phyloP scores from a whole-genome alignment of 2,329 filamentous ascomycete genomes.

The Hirsutella minnesotensis region DNA sequence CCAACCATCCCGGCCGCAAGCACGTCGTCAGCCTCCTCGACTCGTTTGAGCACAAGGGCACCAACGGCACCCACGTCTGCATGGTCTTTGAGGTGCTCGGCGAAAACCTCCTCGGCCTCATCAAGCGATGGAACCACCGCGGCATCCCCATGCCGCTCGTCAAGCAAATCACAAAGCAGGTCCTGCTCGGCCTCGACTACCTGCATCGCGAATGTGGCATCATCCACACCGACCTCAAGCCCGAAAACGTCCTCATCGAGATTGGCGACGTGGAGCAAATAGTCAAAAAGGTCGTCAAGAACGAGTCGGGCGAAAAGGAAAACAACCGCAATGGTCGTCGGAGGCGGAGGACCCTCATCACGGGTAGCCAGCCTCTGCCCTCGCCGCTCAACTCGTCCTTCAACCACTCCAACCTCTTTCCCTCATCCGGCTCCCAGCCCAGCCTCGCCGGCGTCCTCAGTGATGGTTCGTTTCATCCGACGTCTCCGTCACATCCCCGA shows the following conservation, averaged over 20 bases:
- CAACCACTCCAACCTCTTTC: conserved; percentile 62
- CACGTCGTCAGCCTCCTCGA: conserved; percentile 94
- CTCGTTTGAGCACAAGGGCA: conserved; percentile 95
- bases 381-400: conserved; percentile 91
- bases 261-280: conserved; percentile 99
- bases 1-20: conserved; percentile 82
- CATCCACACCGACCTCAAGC: conserved; percentile 95
- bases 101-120: conserved; percentile 86
- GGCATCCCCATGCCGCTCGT: conserved; percentile 94
- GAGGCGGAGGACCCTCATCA: conserved; percentile 85
- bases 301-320: conserved; percentile 62
- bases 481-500: neutral
- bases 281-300: conserved; percentile 90
- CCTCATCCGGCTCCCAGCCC: conserved; percentile 49
- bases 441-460: conserved; percentile 79
- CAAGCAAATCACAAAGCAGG: conserved; percentile 98
- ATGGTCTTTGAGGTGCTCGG: conserved; percentile 99
- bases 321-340: conserved; percentile 86
- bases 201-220: conserved; percentile 96
- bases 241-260: conserved; percentile 96
- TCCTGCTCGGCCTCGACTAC: conserved; percentile 88
- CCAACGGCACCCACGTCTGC: conserved; percentile 92
- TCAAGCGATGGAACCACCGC: conserved; percentile 97
- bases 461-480: conserved; percentile 48
- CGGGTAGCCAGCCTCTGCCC: conserved; percentile 88